Evolutionary conservation across 2,329 filamentous ascomycete species (phyloP), one percentile per base, ranked within the genome.

Genomic region (Aspergillus persii): DNA sequence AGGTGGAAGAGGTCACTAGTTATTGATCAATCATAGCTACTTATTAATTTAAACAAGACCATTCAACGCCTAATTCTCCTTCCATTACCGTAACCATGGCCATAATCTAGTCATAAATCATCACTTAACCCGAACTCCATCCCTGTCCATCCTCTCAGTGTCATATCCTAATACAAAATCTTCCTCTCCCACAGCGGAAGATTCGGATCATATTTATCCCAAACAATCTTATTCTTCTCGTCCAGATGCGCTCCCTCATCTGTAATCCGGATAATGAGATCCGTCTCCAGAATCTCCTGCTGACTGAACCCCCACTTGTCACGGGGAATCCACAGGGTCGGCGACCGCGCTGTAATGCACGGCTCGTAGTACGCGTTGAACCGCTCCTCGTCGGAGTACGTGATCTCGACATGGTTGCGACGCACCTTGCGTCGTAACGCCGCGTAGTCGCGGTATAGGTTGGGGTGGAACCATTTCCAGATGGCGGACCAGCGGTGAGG

Each of bases 281-380:
- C 80, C 1, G 89, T 91, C 63, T 92, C 88, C n/a, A 81, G 80
- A 36, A 95, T 81, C 74, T 96, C 91, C 69, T 93, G 88, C 63
- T 81, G 83, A 56, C 88, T 91, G 41, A 96, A 84, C 3, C 91
- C 90, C 51, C 86, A 86, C 1, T 82, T 76, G 69, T 96, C 92
- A 57, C 84, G 81, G 0, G 92, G 91, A 29, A 96, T 90, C 92
- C 92, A 96, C 3, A 96, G 78, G 39, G 89, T 79, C 0, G 90
- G 90, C 3, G 83, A 77, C 54, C 80, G 66, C 60, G 84, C 82
- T 11, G 77, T 83, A 65, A 94, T 82, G 0, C 89, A 85, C 0
- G 91, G 91, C 63, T 92, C 87, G 71, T 84, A 85, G 74, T 91
- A 94, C 0, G 90, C 92, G 39, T 89, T 83, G 4, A 81, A 79